Base-by-base conservation (phyloP, 2,329 filamentous ascomycete species). In the Huntiella bhutanensis region DNA sequence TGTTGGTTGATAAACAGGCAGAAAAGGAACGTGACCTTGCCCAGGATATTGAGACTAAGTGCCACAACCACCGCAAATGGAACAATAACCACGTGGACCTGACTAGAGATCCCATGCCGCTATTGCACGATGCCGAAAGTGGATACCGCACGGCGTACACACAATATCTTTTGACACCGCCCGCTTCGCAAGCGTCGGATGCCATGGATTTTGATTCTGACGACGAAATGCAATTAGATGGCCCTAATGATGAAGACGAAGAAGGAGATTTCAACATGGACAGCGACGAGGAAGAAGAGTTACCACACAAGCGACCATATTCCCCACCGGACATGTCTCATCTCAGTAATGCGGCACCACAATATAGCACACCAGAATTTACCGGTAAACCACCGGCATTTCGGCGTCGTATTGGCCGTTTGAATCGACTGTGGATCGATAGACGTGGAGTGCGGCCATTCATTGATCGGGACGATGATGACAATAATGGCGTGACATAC, bases 61-160 rank as follows among this genome's bases (percentile, higher is more conserved):
- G 92, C 46, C 73, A 80, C 55, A 88, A 91, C 62, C 88, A 95
- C 63, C 76, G 81, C 55, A 78, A 82, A 59, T 95, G 88, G 86
- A 95, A 95, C 62, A 72, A 82, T 55, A 81, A 83, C 57, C 86
- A 84, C 66, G 74, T 92, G 55, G 87, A 96, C 64, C 71, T 86
- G 58, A 95, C 88, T 51, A 77, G 80, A 64, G 78, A 80, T 53
- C 86, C 88, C 43, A 72, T 96, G 53, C 84, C 82, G 43, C 86
- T 86, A 16, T 75, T 83, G 38, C 67, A 64, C 37, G 68, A 64
- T 39, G 67, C 68, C 54, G 70, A 79, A 52, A 62, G 69, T 49
- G 72, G 73, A 52, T 87, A 84, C 66, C 73, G 80, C 52, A 73
- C 76, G 41, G 82, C 75, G 41, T 82, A 78, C 57, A 77, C 78